phyloP scores from a whole-genome alignment of 1,284 basidiomycete species.

The Tylopilus sp. region DNA sequence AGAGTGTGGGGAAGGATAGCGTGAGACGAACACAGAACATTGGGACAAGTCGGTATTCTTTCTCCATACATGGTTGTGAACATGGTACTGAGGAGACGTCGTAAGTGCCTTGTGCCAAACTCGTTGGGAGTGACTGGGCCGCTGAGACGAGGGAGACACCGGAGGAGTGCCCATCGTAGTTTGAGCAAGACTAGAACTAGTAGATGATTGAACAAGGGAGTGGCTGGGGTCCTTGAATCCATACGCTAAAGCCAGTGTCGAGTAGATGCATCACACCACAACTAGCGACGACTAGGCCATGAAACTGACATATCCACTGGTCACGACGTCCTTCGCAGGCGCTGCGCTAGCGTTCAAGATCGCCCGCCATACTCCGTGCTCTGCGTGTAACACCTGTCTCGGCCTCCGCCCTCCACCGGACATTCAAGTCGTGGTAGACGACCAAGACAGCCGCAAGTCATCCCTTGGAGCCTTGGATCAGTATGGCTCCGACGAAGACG shows the following conservation, averaged over 20 bases:
- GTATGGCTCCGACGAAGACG: slow-evolving; percentile 64
- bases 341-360: slow-evolving; percentile 61
- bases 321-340: slow-evolving; percentile 45
- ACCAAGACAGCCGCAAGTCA: slow-evolving; percentile 43
- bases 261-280: neutral
- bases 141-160: too few relatives aligned
- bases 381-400: slow-evolving; percentile 52
- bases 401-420: slow-evolving; percentile 65
- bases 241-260: too few relatives aligned
- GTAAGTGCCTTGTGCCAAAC: neutral
- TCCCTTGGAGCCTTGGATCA: slow-evolving; percentile 50
- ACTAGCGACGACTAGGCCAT: slow-evolving; percentile 29
- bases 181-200: too few relatives aligned
- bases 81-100: too few relatives aligned
- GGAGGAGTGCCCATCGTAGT: too few relatives aligned
- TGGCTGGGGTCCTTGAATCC: too few relatives aligned
- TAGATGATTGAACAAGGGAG: too few relatives aligned
- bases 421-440: slow-evolving; percentile 53
- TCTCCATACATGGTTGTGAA: neutral
- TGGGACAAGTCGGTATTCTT: too few relatives aligned
- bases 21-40: neutral
- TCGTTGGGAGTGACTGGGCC: too few relatives aligned
- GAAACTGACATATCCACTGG: slow-evolving; percentile 61
- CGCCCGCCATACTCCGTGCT: slow-evolving; percentile 65
- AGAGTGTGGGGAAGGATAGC: neutral